Percentiles rank a stretch among this genome's conserved stretches.
Conservation (phyloP, 441 rosid genomes). For the Erodium moschatum region DNA sequence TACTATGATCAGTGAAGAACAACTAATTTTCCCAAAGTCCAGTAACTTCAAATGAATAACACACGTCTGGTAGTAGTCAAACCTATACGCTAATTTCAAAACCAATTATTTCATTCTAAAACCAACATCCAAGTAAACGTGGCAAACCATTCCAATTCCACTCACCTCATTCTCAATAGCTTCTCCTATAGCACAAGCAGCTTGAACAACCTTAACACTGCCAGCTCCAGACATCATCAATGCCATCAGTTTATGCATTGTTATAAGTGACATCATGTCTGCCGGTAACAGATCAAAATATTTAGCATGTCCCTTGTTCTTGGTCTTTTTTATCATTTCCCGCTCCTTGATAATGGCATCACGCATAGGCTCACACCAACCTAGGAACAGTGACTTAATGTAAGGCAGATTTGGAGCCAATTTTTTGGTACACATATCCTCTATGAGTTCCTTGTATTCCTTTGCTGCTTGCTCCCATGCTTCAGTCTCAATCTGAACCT, state of each 20-base stretch:
- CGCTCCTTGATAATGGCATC: slow-evolving; percentile 67
- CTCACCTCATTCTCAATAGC: slow-evolving; percentile 90
- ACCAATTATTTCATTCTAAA: background rate
- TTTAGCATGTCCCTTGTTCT: slow-evolving; percentile 34
- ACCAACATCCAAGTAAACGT: background rate
- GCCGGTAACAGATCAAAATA: slow-evolving; percentile 56
- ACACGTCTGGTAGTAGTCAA: background rate
- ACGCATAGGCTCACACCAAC: slow-evolving; percentile 87
- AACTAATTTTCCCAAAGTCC: background rate
- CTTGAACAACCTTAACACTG: slow-evolving; percentile 57
- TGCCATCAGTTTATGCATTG: slow-evolving; percentile 87
- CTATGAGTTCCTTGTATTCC: slow-evolving; percentile 67
- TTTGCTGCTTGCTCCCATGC: slow-evolving; percentile 82
- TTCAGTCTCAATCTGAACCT: slow-evolving; percentile 72
- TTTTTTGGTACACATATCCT: slow-evolving; percentile 85
- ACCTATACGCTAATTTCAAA: background rate
- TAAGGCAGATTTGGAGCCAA: slow-evolving; percentile 90
- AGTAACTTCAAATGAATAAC: background rate
- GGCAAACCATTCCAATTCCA: slow-evolving; percentile 3
- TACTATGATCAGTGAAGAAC: background rate
- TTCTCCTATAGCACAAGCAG: slow-evolving; percentile 74
- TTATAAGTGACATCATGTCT: slow-evolving; percentile 85
- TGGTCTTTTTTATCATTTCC: slow-evolving; percentile 32
- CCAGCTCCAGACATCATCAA: slow-evolving; percentile 70
- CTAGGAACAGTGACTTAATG: slow-evolving; percentile 68